These are phyloP conservation scores for Bonia amplexicaulis DNA, from an alignment of 176 grass and related monocot species.

Conservation along the genomic window DNA sequence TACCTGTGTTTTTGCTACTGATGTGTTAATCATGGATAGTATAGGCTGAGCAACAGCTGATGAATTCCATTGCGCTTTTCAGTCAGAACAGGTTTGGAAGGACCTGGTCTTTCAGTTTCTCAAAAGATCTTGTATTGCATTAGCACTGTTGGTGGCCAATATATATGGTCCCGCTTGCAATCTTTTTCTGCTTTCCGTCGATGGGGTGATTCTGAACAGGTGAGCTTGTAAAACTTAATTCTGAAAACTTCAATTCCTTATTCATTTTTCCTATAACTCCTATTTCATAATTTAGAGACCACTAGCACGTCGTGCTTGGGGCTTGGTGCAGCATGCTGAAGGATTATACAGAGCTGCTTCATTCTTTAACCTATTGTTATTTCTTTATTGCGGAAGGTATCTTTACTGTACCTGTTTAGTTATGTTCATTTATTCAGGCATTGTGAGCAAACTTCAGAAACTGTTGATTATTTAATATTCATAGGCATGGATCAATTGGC, in stretches of 20 bases:
- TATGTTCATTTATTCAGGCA: conserved; percentile 15
- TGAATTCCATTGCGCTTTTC: conserved; percentile 18
- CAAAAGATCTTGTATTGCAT: conserved; percentile 90
- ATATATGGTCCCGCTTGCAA: conserved; percentile 77
- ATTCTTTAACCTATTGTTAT: conserved; percentile 77
- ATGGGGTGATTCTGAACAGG: conserved; percentile 98
- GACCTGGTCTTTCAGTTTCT: conserved; percentile 79
- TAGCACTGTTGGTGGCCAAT: conserved; percentile 80
- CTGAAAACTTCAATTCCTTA: conserved; percentile 18
- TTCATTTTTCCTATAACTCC: neutral
- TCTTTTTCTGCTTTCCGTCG: conserved; percentile 90
- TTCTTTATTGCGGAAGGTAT: conserved; percentile 93
- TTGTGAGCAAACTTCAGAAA: neutral
- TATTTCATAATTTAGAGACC: conserved; percentile 56
- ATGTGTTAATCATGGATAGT: neutral
- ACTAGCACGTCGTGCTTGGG: conserved; percentile 61
- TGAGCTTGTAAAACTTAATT: conserved; percentile 14
- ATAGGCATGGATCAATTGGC: neutral
- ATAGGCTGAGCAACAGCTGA: conserved; percentile 4
- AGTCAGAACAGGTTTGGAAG: conserved; percentile 95
- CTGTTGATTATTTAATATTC: neutral
- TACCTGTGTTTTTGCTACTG: neutral
- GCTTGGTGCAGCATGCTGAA: conserved; percentile 68
- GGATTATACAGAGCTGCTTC: conserved; percentile 75
- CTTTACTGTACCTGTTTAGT: conserved; percentile 11